Percentiles rank a stretch among this genome's conserved stretches.
Evolutionary conservation across 1,284 basidiomycete species (phyloP).

Genomic region (Coniophora puteana): DNA sequence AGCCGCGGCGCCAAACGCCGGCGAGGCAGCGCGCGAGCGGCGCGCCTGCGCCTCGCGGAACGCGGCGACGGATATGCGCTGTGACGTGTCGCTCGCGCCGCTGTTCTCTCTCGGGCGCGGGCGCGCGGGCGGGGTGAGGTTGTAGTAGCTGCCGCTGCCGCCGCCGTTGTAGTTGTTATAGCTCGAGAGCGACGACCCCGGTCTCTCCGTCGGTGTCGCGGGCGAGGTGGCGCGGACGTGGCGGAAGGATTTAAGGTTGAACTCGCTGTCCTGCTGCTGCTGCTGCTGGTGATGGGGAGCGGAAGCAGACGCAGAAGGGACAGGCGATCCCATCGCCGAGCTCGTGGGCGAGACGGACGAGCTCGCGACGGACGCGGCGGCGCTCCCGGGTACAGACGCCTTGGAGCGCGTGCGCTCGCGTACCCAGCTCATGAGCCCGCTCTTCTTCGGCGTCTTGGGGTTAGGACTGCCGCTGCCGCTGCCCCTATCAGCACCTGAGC

Average conservation of each 20-base stretch:
- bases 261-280: too few relatives aligned
- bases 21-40: slow-evolving; percentile 56
- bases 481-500: too few relatives aligned
- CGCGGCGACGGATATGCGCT: slow-evolving; percentile 73
- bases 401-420: slow-evolving; percentile 42
- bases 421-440: slow-evolving; percentile 32
- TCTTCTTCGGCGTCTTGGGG: too few relatives aligned
- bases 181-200: slow-evolving; percentile 16
- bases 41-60: slow-evolving; percentile 74
- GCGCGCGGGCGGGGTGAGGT: slow-evolving; percentile 26
- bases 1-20: too few relatives aligned
- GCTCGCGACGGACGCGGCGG: too few relatives aligned
- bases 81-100: slow-evolving; percentile 58
- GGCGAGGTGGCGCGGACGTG: slow-evolving; percentile 46
- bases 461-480: too few relatives aligned
- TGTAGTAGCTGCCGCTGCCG: too few relatives aligned
- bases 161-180: slow-evolving; percentile 14
- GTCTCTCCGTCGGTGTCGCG: slow-evolving; percentile 16
- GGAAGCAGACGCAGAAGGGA: slow-evolving; percentile 14
- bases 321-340: too few relatives aligned
- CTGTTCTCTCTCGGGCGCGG: slow-evolving; percentile 54
- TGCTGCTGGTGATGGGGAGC: too few relatives aligned
- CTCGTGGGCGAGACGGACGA: too few relatives aligned
- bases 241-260: slow-evolving; percentile 68
- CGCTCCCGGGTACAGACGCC: too few relatives aligned